These are phyloP conservation scores for Aspergillus biplanus DNA, from an alignment of 495 filamentous ascomycete genomes.

Conservation along the genomic window DNA sequence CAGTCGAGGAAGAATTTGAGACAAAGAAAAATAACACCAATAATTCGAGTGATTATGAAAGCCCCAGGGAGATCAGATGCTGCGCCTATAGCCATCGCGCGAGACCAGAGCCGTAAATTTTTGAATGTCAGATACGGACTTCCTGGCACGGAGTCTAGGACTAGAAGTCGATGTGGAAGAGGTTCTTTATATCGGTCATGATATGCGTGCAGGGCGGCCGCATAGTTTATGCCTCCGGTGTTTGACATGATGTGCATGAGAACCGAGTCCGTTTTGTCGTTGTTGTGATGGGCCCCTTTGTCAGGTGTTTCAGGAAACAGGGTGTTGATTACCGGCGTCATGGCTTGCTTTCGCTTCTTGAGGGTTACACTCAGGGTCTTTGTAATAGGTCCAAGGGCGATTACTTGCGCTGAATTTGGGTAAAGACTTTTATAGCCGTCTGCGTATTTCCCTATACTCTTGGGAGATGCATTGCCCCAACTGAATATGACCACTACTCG, in stretches of 20 bases:
- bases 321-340: constrained; percentile 54
- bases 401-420: constrained; percentile 37
- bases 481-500: constrained; percentile 41
- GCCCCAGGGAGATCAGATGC: constrained; percentile 53
- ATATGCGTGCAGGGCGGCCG: constrained; percentile 10
- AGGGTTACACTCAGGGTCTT: constrained; percentile 50
- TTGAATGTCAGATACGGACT: constrained; percentile 32
- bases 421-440: constrained; percentile 56
- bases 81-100: constrained; percentile 55
- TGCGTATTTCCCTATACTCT: constrained; percentile 57
- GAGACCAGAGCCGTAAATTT: constrained; percentile 48
- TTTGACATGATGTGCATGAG: constrained; percentile 15
- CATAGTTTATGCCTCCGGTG: constrained; percentile 12
- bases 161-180: constrained; percentile 1
- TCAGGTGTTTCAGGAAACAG: constrained; percentile 34
- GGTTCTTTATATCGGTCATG: neutral
- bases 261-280: constrained; percentile 5
- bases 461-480: constrained; percentile 59
- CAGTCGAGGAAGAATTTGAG: neutral
- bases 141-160: constrained; percentile 8
- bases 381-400: constrained; percentile 51
- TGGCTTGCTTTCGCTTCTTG: constrained; percentile 43
- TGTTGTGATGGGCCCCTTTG: constrained; percentile 26
- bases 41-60: constrained; percentile 45
- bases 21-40: constrained; percentile 45